These are phyloP conservation scores for Lactifluus hygrophoroides DNA, from an alignment of 768 basidiomycete species.

Conservation along the genomic window DNA sequence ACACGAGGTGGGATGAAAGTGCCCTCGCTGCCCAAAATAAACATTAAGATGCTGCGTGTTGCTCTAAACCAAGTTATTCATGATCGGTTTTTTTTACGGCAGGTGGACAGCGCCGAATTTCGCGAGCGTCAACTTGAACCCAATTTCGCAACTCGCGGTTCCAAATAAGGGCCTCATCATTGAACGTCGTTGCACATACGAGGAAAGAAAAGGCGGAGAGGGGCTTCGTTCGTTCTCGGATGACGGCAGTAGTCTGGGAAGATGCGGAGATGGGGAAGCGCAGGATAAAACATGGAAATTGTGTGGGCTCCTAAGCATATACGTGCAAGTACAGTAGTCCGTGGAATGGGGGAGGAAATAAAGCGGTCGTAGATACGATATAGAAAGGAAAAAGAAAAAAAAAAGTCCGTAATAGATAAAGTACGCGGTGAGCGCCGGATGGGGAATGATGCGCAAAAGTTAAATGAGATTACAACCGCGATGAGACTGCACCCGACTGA, in stretches of 20 bases:
- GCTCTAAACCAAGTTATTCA: not conserved
- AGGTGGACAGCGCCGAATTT: not conserved
- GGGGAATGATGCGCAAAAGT: constrained; percentile 1
- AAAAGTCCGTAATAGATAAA: constrained; percentile 5
- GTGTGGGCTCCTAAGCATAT: not conserved
- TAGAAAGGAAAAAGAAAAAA: not conserved
- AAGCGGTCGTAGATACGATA: constrained; percentile 9
- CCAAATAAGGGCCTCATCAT: not conserved
- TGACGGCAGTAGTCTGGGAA: not conserved
- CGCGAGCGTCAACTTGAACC: not conserved
- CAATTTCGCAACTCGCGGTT: not conserved
- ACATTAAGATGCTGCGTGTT: not conserved
- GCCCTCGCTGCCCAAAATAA: not conserved
- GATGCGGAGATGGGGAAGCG: not conserved
- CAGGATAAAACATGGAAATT: too few species aligned
- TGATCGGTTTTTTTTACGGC: not conserved
- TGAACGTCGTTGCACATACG: not conserved
- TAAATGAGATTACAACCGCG: constrained; percentile 15
- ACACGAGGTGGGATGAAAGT: not conserved
- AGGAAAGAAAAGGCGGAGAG: too few species aligned
- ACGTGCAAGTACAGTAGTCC: not conserved
- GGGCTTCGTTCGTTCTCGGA: not conserved
- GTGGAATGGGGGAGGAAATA: not conserved
- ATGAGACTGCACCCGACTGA: not conserved
- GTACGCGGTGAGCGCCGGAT: not conserved